phyloP scores from a whole-genome alignment of 2,329 filamentous ascomycete species.

The Pseudogymnoascus sp. region DNA sequence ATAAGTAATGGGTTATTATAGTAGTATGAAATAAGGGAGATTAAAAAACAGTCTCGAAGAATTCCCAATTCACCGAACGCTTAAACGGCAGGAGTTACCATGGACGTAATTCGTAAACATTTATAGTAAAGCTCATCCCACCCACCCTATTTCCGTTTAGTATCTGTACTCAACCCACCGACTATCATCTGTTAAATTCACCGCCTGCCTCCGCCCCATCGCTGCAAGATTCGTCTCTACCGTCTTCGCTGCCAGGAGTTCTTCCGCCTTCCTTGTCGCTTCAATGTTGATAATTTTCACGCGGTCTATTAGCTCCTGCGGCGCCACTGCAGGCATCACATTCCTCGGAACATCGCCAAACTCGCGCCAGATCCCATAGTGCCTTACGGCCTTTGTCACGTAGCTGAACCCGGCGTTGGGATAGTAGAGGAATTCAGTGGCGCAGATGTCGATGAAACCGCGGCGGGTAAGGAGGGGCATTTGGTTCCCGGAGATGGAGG shows the following conservation, averaged over 20 bases:
- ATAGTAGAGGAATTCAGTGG: conserved; percentile 17
- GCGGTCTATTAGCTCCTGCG: conserved; percentile 7
- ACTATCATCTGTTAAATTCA: not conserved
- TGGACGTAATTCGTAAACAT: no score
- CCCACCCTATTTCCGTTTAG: not conserved
- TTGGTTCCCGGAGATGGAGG: conserved; percentile 15
- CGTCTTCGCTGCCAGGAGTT: not conserved
- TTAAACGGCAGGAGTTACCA: no score
- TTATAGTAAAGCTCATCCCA: no score
- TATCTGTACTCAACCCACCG: not conserved
- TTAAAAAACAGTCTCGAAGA: no score
- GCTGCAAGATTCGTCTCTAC: not conserved
- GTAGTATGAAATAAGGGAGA: no score
- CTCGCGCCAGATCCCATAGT: conserved; percentile 18
- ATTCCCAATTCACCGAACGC: no score
- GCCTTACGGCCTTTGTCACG: conserved; percentile 13
- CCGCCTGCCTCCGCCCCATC: not conserved
- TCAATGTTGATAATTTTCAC: conserved; percentile 1
- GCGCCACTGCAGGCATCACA: conserved; percentile 15
- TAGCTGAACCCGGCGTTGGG: conserved; percentile 13
- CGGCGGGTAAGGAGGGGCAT: conserved; percentile 46
- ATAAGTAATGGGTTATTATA: no score
- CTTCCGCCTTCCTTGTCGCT: not conserved
- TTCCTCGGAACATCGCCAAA: conserved; percentile 17
- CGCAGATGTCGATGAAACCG: conserved; percentile 46